Evolutionary conservation across 352 stramenopile species (phyloP).

Genomic region (Lagenidium giganteum): DNA sequence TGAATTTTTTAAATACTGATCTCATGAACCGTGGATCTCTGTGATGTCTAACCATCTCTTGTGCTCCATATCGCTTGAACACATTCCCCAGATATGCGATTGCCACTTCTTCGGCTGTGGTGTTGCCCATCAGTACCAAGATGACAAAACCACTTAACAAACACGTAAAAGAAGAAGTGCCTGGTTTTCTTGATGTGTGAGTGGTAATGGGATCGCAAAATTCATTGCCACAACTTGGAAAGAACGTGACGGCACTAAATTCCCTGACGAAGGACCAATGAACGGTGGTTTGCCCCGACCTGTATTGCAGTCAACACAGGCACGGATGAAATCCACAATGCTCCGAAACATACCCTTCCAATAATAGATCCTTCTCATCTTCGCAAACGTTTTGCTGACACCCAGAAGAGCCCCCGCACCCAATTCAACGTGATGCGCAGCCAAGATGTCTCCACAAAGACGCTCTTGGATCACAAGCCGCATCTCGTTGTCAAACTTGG

Average conservation of each 20-base stretch:
- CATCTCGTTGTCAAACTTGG: too few relatives aligned
- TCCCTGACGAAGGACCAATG: slow-evolving; percentile 6
- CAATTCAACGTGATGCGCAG: too few relatives aligned
- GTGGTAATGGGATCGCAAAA: slow-evolving; percentile 12
- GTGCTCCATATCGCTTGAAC: slow-evolving; percentile 16
- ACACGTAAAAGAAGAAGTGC: slow-evolving; percentile 11
- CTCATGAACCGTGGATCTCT: slow-evolving; percentile 15
- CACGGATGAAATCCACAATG: background rate
- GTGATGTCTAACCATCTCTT: slow-evolving; percentile 9
- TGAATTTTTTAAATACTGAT: slow-evolving; percentile 14
- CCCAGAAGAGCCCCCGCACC: too few relatives aligned
- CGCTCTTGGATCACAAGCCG: slow-evolving; percentile 8
- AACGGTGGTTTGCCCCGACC: slow-evolving; percentile 1
- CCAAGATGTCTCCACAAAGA: slow-evolving; percentile 5
- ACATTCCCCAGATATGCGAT: slow-evolving; percentile 11
- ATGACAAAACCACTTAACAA: slow-evolving; percentile 15
- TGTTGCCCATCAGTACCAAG: slow-evolving; percentile 9
- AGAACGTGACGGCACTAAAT: slow-evolving; percentile 7
- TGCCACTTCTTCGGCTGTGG: slow-evolving; percentile 7
- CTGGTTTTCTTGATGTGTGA: slow-evolving; percentile 8
- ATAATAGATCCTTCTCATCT: slow-evolving; percentile 4
- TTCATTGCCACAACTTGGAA: slow-evolving; percentile 20
- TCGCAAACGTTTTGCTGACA: too few relatives aligned
- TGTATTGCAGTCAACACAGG: slow-evolving; percentile 15
- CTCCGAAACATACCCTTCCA: slow-evolving; percentile 13